Base-by-base conservation (phyloP, 129 eudicot genomes). In the Lactuca saligna region DNA sequence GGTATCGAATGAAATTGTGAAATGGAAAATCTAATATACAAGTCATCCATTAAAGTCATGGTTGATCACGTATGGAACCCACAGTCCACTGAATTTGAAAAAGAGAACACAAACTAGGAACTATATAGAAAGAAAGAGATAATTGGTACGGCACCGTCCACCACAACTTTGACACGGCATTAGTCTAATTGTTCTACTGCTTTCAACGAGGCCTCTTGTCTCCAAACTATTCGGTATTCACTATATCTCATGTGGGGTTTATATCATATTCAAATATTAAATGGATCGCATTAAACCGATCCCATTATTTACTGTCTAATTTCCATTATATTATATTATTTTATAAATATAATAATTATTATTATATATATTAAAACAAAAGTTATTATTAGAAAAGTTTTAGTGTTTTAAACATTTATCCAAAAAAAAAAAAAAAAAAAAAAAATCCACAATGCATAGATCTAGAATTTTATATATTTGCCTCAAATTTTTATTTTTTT, bases 51-150 rank as follows among this genome's bases (percentile, higher is more conserved):
- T 7, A n/a, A n/a, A n/a, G n/a, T n/a, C n/a, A 42, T 38, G 65
- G 78, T 74, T 71, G 78, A 37, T 62, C 25, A 14, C 13, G 10
- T 6, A 73, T 74, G 79, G 79, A 74, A 74, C 79, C 79, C 79
- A 75, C 79, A 75, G 67, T 75, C 79, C 79, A 66, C 73, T 65
- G 68, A 75, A 44, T 75, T 75, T 16, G 79, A 75, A 57, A 64
- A 74, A 34, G 7, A 16, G 61, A 20, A 12, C 68, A 29, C 10
- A 54, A 15, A 41, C 38, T 59, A n/a, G 25, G 4, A 6, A 37
- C 48, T 48, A 53, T 48, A 53, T 32, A 20, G 55, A 57, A 57
- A 56, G 15, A 69, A 14, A 39, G 3, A 57, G 10, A 64, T 17
- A 57, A 15, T 12, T 31, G 49, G 41, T 42, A 65, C 14, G 72